These are phyloP conservation scores for Ulota crispa DNA, from an alignment of 225 moss, liverwort and hornwort genomes.

Conservation along the genomic window DNA sequence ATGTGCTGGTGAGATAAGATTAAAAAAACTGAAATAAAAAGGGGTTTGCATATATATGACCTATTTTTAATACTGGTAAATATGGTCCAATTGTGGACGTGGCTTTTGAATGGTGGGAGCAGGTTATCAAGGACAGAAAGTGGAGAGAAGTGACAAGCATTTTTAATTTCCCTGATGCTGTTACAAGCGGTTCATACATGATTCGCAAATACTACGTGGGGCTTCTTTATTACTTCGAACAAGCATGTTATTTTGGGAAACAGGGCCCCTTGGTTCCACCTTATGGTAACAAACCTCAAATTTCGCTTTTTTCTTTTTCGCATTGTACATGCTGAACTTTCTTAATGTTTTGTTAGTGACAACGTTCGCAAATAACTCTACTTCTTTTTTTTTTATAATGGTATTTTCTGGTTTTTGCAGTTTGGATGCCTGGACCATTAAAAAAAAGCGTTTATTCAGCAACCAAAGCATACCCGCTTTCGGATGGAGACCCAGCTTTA, in stretches of 20 bases:
- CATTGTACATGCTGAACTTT: neutral
- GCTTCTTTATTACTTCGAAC: slow-evolving; percentile 80
- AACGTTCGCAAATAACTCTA: neutral
- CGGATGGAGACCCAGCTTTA: slow-evolving; percentile 38
- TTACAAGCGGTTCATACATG: slow-evolving; percentile 88
- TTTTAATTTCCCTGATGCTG: slow-evolving; percentile 62
- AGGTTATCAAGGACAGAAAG: slow-evolving; percentile 90
- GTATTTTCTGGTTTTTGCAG: slow-evolving; percentile 14
- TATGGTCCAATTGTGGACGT: neutral
- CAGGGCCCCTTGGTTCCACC: slow-evolving; percentile 68
- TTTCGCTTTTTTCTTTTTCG: too few species aligned
- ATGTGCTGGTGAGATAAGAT: neutral
- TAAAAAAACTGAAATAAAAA: too few species aligned
- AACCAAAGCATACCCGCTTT: slow-evolving; percentile 32
- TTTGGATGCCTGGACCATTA: slow-evolving; percentile 51
- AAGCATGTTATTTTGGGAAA: slow-evolving; percentile 73
- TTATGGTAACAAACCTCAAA: slow-evolving; percentile 46
- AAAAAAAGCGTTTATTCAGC: slow-evolving; percentile 33
- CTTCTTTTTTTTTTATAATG: neutral
- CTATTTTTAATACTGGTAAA: neutral
- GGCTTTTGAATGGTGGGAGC: neutral
- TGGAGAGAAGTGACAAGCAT: slow-evolving; percentile 81
- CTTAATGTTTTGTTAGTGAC: neutral
- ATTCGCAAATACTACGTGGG: slow-evolving; percentile 80
- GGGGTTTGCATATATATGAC: neutral